Evolutionary conservation across 148 eudicot species (phyloP).

Genomic region (Camellia japonica): DNA sequence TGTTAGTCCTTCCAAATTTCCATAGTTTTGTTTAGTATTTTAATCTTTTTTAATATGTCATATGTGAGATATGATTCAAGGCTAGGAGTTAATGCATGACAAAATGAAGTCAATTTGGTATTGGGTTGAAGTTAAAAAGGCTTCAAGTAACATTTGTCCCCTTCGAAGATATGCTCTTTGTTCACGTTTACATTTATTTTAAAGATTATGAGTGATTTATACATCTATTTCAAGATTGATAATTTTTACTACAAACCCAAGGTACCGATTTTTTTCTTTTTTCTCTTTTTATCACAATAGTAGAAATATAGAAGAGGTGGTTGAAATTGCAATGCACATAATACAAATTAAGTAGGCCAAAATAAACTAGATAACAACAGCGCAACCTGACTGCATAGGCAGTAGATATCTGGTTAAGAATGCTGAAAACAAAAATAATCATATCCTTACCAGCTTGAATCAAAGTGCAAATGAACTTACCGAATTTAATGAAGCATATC

Average conservation of each 20-base stretch:
- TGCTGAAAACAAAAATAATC: neutral
- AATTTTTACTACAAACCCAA: neutral
- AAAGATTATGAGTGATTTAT: neutral
- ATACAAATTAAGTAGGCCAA: neutral
- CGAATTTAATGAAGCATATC: constrained; percentile 80
- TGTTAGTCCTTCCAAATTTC: neutral
- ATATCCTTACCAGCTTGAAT: neutral
- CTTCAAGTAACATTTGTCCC: neutral
- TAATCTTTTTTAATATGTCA: neutral
- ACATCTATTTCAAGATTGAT: neutral
- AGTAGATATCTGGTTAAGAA: neutral
- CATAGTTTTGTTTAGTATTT: neutral
- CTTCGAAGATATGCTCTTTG: neutral
- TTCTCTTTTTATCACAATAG: neutral
- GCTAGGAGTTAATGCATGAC: neutral
- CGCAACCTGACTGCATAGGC: constrained; percentile 3
- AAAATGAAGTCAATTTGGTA: neutral
- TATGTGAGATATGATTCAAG: neutral
- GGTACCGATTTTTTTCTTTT: neutral
- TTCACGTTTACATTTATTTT: neutral
- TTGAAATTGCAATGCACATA: neutral
- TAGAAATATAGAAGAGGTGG: neutral
- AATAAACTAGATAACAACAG: neutral
- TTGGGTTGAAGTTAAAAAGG: neutral
- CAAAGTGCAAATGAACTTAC: constrained; percentile 36